Conservation (phyloP, 2,329 filamentous ascomycete species). For the Geosmithia morbida region DNA sequence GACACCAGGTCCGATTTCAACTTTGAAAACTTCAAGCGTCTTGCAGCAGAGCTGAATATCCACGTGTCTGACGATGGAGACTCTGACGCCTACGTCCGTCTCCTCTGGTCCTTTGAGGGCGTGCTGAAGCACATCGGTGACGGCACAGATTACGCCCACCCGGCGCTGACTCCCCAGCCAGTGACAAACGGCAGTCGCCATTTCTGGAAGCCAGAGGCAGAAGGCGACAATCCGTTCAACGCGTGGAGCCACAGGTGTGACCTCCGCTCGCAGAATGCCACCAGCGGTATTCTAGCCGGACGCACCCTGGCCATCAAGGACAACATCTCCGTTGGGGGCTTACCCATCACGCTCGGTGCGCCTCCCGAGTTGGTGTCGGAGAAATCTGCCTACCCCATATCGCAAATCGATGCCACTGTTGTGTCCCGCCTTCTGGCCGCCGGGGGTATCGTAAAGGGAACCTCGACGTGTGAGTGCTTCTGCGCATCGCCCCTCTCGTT, state of each 20-base stretch:
- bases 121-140: conserved; percentile 11
- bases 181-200: conserved; percentile 3
- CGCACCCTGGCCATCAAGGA: conserved; percentile 12
- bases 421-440: conserved; percentile 11
- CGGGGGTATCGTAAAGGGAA: conserved; percentile 11
- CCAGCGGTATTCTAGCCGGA: conserved; percentile 5
- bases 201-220: conserved; percentile 7
- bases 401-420: conserved; percentile 8
- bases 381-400: conserved; percentile 6
- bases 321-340: conserved; percentile 12
- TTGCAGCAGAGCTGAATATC: conserved; percentile 7
- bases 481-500: conserved; percentile 13
- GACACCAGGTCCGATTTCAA: background rate
- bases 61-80: conserved; percentile 8
- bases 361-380: conserved; percentile 3
- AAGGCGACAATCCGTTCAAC: conserved; percentile 9
- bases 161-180: conserved; percentile 7
- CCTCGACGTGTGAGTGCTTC: conserved; percentile 14
- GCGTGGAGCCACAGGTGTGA: conserved; percentile 18
- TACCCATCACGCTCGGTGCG: conserved; percentile 11
- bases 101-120: conserved; percentile 12
- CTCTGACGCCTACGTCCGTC: conserved; percentile 11
- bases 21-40: conserved; percentile 5
- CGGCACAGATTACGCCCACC: conserved; percentile 12
- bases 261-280: conserved; percentile 4